A percentile compares a stretch with the other conserved stretches of the same genome.
phyloP scores from a whole-genome alignment of 768 basidiomycete genomes.

The Rhodotorula diobovata region DNA sequence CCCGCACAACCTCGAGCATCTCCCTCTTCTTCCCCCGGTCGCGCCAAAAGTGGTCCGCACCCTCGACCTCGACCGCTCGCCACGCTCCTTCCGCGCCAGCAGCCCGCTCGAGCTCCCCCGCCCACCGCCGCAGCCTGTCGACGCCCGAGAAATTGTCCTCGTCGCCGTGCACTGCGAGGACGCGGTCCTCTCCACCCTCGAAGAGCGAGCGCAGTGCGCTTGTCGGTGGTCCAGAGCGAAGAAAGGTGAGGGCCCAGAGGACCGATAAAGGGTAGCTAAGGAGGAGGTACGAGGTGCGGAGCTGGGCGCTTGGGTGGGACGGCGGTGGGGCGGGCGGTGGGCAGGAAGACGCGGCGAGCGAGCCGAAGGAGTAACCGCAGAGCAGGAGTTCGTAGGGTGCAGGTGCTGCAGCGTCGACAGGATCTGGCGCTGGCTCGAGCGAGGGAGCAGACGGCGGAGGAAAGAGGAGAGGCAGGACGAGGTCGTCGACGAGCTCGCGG shows the following conservation, averaged over 20 bases:
- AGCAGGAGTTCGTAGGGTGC: conserved; percentile 6
- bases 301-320: fast-evolving
- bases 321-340: background rate
- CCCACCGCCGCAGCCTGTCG: conserved; percentile 25
- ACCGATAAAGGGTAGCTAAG: conserved; percentile 42
- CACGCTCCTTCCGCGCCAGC: background rate
- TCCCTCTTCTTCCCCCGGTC: background rate
- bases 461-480: conserved; percentile 15
- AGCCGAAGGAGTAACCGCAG: conserved; percentile 41
- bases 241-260: conserved; percentile 38
- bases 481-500: conserved; percentile 18
- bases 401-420: background rate
- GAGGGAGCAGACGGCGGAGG: background rate
- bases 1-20: background rate
- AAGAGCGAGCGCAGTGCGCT: background rate
- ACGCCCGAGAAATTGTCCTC: conserved; percentile 36
- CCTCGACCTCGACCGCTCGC: conserved; percentile 24
- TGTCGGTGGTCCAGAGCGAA: conserved; percentile 11
- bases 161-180: conserved; percentile 31
- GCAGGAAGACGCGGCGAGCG: conserved; percentile 31
- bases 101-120: background rate
- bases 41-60: conserved; percentile 42
- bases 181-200: background rate
- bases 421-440: no score
- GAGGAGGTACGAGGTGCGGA: conserved; percentile 33